phyloP scores from a whole-genome alignment of 192 early-diverging fungal genomes.

The Phlyctochytrium arcticum region DNA sequence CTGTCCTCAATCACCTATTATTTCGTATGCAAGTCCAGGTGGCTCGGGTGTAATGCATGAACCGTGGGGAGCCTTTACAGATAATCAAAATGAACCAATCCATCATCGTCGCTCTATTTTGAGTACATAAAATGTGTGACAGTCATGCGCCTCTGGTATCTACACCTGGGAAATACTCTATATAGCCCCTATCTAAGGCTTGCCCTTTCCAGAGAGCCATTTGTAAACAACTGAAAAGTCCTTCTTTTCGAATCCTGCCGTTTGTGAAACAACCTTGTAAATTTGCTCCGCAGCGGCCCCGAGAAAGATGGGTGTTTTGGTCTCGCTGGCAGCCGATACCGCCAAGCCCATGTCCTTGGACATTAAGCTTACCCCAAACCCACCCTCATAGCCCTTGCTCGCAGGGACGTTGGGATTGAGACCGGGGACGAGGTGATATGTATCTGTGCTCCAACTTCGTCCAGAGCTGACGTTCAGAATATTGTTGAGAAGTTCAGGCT shows the following conservation, averaged over 20 bases:
- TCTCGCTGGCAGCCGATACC: constrained; percentile 75
- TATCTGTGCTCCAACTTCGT: constrained; percentile 90
- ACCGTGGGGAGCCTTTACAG: too few relatives aligned
- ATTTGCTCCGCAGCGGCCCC: constrained; percentile 77
- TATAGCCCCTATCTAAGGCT: too few relatives aligned
- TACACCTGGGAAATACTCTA: too few relatives aligned
- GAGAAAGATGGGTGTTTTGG: constrained; percentile 64
- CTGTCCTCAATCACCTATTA: not conserved
- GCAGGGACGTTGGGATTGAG: constrained; percentile 76
- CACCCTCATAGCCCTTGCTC: constrained; percentile 76
- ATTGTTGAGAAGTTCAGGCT: constrained; percentile 72
- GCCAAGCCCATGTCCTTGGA: constrained; percentile 92
- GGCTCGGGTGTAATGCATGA: too few relatives aligned
- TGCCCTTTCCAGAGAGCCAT: constrained; percentile 12
- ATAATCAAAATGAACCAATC: too few relatives aligned
- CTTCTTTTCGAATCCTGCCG: constrained; percentile 62
- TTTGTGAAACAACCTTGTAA: constrained; percentile 70
- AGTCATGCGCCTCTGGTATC: too few relatives aligned
- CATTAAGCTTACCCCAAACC: constrained; percentile 87
- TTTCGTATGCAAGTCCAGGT: not conserved
- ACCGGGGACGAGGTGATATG: constrained; percentile 85
- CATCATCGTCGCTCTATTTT: too few relatives aligned
- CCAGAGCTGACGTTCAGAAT: constrained; percentile 90
- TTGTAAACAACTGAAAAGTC: constrained; percentile 66
- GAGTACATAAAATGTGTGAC: too few relatives aligned